These are phyloP conservation scores for Cyclotella choctawhatcheeana DNA, from an alignment of 108 stramenopile species.

Conservation along the genomic window DNA sequence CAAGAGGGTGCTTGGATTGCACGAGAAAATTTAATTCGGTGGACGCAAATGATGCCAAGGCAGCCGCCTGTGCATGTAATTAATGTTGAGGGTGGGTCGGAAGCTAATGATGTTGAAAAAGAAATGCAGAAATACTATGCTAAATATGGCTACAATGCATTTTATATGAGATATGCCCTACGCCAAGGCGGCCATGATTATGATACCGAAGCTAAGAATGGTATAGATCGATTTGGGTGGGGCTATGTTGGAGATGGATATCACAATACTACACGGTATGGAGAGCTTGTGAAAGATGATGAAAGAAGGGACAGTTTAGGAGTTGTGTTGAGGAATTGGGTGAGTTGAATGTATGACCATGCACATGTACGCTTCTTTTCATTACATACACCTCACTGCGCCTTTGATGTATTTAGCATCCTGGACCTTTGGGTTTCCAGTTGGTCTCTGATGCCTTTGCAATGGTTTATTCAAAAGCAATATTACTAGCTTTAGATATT, in stretches of 20 bases:
- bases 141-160: slow-evolving; percentile 51
- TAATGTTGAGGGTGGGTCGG: slow-evolving; percentile 26
- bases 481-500: slow-evolving; percentile 43
- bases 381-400: no score
- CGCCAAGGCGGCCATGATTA: slow-evolving; percentile 50
- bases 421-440: slow-evolving; percentile 53
- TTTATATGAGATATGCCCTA: slow-evolving; percentile 48
- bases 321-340: slow-evolving; percentile 53
- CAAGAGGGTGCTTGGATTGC: not conserved
- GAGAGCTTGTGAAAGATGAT: slow-evolving; percentile 42
- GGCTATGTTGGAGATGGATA: slow-evolving; percentile 55
- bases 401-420: not conserved
- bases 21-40: slow-evolving; percentile 48
- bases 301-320: slow-evolving; percentile 53
- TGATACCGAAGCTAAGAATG: slow-evolving; percentile 34
- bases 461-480: slow-evolving; percentile 51
- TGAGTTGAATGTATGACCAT: not conserved
- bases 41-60: slow-evolving; percentile 49
- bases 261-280: slow-evolving; percentile 53
- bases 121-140: slow-evolving; percentile 39
- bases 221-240: slow-evolving; percentile 41
- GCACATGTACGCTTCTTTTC: no score
- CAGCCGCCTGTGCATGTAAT: slow-evolving; percentile 51
- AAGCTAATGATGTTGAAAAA: slow-evolving; percentile 11
- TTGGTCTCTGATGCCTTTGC: slow-evolving; percentile 50